A percentile compares a stretch with the other conserved stretches of the same genome.
These are phyloP conservation scores for Glarea lozoyensis DNA, from an alignment of 495 filamentous ascomycete species.

Conservation along the genomic window DNA sequence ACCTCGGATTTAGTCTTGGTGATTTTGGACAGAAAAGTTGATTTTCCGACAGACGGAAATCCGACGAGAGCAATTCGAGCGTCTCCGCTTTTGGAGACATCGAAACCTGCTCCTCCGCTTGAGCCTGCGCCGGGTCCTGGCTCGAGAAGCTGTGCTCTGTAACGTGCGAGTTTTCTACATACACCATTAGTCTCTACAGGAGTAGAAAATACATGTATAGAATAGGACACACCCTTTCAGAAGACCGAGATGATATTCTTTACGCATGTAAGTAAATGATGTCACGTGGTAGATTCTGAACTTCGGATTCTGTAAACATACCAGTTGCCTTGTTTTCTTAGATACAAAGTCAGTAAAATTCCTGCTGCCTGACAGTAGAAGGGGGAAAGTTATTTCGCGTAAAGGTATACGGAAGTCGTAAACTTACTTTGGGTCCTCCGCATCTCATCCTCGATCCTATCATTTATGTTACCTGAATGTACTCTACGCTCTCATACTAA, in stretches of 20 bases:
- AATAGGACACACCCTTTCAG: conserved; percentile 72
- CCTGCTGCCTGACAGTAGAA: too few species aligned
- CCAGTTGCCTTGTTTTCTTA: conserved; percentile 98
- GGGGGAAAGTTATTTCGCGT: too few species aligned
- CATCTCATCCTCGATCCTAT: conserved; percentile 99
- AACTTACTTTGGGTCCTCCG: conserved; percentile 87
- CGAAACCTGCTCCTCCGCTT: conserved; percentile 73
- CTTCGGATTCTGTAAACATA: conserved; percentile 29
- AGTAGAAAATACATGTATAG: conserved; percentile 1
- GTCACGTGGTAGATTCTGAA: conserved; percentile 1
- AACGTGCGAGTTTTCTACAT: conserved; percentile 83
- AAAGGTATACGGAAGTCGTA: neutral
- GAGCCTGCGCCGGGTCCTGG: conserved; percentile 74
- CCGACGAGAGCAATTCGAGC: conserved; percentile 95
- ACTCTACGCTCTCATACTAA: neutral
- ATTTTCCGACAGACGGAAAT: conserved; percentile 98
- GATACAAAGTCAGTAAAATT: conserved; percentile 19
- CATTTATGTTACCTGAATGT: conserved; percentile 11
- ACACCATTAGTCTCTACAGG: neutral
- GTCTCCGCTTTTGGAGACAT: conserved; percentile 95
- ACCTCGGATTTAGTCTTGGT: conserved; percentile 98
- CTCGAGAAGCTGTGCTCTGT: conserved; percentile 92
- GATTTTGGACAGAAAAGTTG: conserved; percentile 96
- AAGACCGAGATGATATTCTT: conserved; percentile 97
- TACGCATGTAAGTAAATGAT: conserved; percentile 16